Evolutionary conservation across 108 stramenopile genomes (phyloP), one percentile per base, ranked within the genome.

Genomic region (Cyclotella kingstonii): DNA sequence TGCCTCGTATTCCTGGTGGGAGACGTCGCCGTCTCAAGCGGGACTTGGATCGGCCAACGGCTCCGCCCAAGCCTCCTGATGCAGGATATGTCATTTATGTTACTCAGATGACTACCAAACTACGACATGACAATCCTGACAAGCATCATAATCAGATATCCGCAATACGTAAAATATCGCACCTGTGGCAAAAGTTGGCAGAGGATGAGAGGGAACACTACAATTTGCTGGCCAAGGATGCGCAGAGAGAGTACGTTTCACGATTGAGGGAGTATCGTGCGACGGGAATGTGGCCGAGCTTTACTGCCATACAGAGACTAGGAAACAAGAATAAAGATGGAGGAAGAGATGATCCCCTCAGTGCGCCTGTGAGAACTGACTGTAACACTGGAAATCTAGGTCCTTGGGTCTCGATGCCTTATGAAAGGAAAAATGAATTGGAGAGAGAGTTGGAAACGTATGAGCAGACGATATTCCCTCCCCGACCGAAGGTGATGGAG

Each of bases 121-220:
- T 90, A 5, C 81, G 92, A 31, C 85, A 90, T 40, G 92, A 93
- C 60, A 84, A 87, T 62, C 86, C 92, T 5, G 53, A 86, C 51
- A 59, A 75, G 19, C 85, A 52, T 0, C 92, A 93, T 50, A 66
- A 81, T 73, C 92, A 93, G 70, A 54, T 72, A 9, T 49, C 58
- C 51, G 88, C 89, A 4, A 44, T 93, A 17, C 58, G 55, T n/a
- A 77, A 86, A 57, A 81, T 93, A 56, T 76, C 81, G 10, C 77
- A 70, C 54, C 61, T 89, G 40, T 93, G 92, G 92, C 66, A 73
- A 41, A 68, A 58, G 6, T 65, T 93, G 77, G 39, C 78, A 0
- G 73, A 81, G 14, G 68, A 48, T 0, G 84, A 78, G 9, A 68
- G 85, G 4, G 70, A 60, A 15, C 84, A 85, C 66, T 93, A 90